Evolutionary conservation across 129 eudicot genomes (phyloP), one percentile per base, ranked within the genome.

Genomic region (Lonicera japonica): DNA sequence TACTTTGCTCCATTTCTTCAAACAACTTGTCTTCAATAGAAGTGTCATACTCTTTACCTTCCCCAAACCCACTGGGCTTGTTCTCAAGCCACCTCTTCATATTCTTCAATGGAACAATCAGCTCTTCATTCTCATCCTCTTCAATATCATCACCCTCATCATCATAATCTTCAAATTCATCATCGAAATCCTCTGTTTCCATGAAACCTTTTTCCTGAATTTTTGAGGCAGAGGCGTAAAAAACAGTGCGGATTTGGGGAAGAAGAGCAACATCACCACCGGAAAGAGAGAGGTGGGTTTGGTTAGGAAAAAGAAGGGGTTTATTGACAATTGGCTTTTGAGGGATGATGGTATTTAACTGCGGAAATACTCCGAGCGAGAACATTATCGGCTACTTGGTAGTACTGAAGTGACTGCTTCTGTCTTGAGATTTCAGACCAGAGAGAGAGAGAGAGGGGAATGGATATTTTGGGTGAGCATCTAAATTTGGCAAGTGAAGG

Each of bases 41-140:
- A 64, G 99, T 88, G 74, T 94, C 96, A 70, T 94, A 94, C 43
- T 21, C 92, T 59, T 77, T 94, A 43, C 90, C 99, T 75, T 88
- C 95, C 17, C 96, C 99, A 72, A 94, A 88, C 50, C 99, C 99
- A 63, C 51, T 60, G 17, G 96, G 96, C 75, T 77, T 85, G 15
- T 77, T 88, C 39, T 58, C 57, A 4, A 72, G 58, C 96, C 95
- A 92, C 39, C 73, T 45, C 67, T 79, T 83, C 90, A 87, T 79
- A 66, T 80, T 71, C 56, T 60, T 56, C 59, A 80, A 60, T 7
- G 95, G 95, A 69, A 87, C 64, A 70, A 75, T 22, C 20, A 75
- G 53, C 13, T 80, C 95, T 20, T 75, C 94, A 1, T 89, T 87
- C 1, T 77, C 91, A 0, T 79, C 88, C 0, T 61, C 84, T 0